Evolutionary conservation across 306 rosid genomes (phyloP), one percentile per base, ranked within the genome.

Genomic region (Casuarina equisetifolia): DNA sequence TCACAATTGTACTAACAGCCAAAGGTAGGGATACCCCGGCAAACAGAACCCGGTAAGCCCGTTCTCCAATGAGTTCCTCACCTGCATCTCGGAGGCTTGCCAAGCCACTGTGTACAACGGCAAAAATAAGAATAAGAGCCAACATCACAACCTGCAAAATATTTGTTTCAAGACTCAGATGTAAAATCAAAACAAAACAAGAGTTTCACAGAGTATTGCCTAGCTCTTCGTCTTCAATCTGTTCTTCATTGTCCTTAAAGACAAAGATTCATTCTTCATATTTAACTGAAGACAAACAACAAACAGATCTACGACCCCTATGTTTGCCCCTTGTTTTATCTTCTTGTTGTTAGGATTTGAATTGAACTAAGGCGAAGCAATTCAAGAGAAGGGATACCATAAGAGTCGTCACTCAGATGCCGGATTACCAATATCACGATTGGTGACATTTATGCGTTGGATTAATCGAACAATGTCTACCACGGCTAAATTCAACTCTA

Each of bases 31-130:
- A 92, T 78, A 77, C 20, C 69, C 98, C 97, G 3, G 98, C 98
- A 86, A 95, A 95, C 75, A 95, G 85, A 88, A 95, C 98, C 44
- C 98, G 98, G 79, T 38, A 95, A 52, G 92, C 91, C 84, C 97
- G 87, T 80, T 89, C 98, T 72, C 98, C 98, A 16, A 95, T 84
- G 76, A 92, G 76, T 78, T 95, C 86, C 96, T 95, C 98, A 45
- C 97, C 98, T 12, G 59, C 13, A 59, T 92, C 94, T 63, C 98
- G 84, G 81, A 89, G 82, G 81, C 89, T 91, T 75, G 98, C 98
- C 83, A 95, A 78, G 76, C 98, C 98, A 85, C 98, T 92, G 72
- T 95, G 98, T 62, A 79, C 93, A 50, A 73, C 5, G 3, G 95
- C 98, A 87, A 95, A 95, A 79, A 91, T 83, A 75, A 86, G 79